Evolutionary conservation across 768 basidiomycete species (phyloP), one percentile per base, ranked within the genome.

Genomic region (Suillus ampliporus): DNA sequence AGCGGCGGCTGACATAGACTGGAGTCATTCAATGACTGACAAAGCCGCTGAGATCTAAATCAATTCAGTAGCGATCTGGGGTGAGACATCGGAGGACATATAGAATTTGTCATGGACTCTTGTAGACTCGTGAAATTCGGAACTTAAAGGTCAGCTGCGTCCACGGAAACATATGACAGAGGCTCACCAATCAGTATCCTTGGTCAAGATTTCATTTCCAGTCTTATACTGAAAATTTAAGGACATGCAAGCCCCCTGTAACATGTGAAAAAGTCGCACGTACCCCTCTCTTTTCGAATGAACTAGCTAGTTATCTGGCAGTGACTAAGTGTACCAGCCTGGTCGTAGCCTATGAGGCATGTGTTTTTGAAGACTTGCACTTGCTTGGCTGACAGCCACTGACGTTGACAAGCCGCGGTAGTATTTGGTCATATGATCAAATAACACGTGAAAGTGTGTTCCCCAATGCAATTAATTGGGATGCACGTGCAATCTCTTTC

Each of bases 371-470:
- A 10, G 9, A 44, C 7, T 41, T 41, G 17, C 41, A 41, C 43
- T 21, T 6, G 15, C 15, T 15, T 17, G 1, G 13, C 13, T 26
- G 21, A n/a, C 31, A 14, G 50, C 31, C 31, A 52, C 51, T 35
- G 6, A 23, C 44, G 13, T 46, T 9, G 26, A 17, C n/a, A 26
- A 19, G 54, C 54, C 54, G 54, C 54, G 54, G 54, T 13, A 51
- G 58, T 52, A 58, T 58, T 43, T 58, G 48, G 34, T 47, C 48
- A 51, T 5, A 59, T 15, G 17, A 40, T 37, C 46, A 31, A 31
- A 31, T 62, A 64, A 68, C 73, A 73, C 69, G 72, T 73, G 73
- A 75, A 74, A 64, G 2, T 19, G 19, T 0, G 10, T 7, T 58
- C 58, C 52, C 59, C 59, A 60, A 60, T 60, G 59, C n/a, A 31